Conservation (phyloP, 2,329 filamentous ascomycete species). For the Verticillium tricorpus region DNA sequence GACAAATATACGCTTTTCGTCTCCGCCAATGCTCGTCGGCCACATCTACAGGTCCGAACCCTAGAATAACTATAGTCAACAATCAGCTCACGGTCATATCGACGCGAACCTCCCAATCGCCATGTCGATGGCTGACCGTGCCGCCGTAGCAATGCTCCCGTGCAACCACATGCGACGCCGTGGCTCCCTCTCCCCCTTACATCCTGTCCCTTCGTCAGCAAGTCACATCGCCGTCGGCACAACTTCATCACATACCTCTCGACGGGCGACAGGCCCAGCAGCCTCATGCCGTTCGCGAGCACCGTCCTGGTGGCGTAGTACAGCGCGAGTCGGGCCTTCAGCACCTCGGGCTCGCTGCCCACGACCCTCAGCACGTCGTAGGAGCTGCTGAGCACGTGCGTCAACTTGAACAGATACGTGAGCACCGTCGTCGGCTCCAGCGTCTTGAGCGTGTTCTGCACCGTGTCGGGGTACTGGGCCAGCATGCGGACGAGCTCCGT, state of each 20-base stretch:
- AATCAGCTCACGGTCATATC: neutral
- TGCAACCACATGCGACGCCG: neutral
- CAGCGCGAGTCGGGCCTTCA: conserved; percentile 69
- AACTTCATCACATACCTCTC: conserved; percentile 32
- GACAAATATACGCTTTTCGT: neutral
- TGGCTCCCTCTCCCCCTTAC: conserved; percentile 1
- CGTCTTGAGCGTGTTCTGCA: conserved; percentile 79
- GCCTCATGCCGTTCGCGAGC: conserved; percentile 75
- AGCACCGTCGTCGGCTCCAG: conserved; percentile 61
- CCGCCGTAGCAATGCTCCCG: neutral
- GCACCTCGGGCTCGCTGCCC: conserved; percentile 69
- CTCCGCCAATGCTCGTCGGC: neutral
- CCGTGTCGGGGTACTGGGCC: conserved; percentile 81
- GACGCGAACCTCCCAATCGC: neutral
- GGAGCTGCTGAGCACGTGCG: conserved; percentile 71
- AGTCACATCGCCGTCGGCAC: neutral
- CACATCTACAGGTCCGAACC: neutral
- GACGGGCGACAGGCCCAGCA: conserved; percentile 75
- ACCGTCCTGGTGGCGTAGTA: conserved; percentile 74
- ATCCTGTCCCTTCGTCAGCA: conserved; percentile 8
- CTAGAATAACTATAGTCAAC: neutral
- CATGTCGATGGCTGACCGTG: neutral
- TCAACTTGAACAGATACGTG: conserved; percentile 79
- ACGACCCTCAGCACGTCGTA: conserved; percentile 81
- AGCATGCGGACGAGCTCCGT: conserved; percentile 69